phyloP scores from a whole-genome alignment of 1,284 basidiomycete genomes.

The Ustilago trichophora region DNA sequence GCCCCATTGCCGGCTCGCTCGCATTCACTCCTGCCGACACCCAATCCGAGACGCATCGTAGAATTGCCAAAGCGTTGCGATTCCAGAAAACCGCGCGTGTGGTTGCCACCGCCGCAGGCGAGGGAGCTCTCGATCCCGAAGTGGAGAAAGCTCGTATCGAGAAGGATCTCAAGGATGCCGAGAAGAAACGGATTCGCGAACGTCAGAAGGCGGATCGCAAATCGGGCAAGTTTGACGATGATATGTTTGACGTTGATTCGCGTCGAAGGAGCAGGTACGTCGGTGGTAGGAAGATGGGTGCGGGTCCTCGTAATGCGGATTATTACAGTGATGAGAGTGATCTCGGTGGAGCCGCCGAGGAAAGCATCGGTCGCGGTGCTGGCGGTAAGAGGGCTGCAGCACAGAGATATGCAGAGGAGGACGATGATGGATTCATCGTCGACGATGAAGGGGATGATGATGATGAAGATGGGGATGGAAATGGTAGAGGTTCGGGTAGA shows the following conservation, averaged over 20 bases:
- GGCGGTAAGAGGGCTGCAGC: no score
- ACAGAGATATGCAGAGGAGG: slow-evolving; percentile 50
- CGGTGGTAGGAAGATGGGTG: slow-evolving; percentile 35
- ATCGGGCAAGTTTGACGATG: slow-evolving; percentile 48
- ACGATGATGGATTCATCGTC: slow-evolving; percentile 64
- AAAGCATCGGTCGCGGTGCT: no score
- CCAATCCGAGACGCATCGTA: slow-evolving; percentile 86
- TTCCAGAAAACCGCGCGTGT: slow-evolving; percentile 78
- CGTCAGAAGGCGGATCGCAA: slow-evolving; percentile 48
- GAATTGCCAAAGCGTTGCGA: slow-evolving; percentile 86
- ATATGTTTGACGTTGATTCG: slow-evolving; percentile 51
- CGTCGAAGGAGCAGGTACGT: slow-evolving; percentile 30
- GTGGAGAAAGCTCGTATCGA: slow-evolving; percentile 71
- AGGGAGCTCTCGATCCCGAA: slow-evolving; percentile 69
- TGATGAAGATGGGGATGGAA: slow-evolving; percentile 37
- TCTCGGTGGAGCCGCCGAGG: slow-evolving; percentile 32
- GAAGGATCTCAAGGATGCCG: slow-evolving; percentile 59
- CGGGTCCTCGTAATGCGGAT: slow-evolving; percentile 46
- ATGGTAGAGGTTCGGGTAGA: slow-evolving; percentile 11
- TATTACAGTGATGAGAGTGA: slow-evolving; percentile 61
- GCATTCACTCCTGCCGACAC: slow-evolving; percentile 84
- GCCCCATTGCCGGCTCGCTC: slow-evolving; percentile 82
- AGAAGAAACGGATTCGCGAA: slow-evolving; percentile 60
- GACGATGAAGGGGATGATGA: slow-evolving; percentile 54
- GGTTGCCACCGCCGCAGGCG: slow-evolving; percentile 58